Evolutionary conservation across 2,329 filamentous ascomycete species (phyloP).

Genomic region (Rasamsonia emersonii): DNA sequence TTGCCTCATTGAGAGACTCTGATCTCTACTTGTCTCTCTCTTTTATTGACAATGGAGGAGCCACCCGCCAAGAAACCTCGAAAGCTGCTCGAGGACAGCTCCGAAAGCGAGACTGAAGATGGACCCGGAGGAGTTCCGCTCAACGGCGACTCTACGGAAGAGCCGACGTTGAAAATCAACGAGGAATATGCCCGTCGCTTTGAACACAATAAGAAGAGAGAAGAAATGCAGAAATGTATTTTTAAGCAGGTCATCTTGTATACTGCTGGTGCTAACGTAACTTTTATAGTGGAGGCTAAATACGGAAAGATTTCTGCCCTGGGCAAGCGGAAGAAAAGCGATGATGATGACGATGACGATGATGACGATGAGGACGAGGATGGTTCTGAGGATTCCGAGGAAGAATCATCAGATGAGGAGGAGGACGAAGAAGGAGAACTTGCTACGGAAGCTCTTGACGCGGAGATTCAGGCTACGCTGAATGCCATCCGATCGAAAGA

Average conservation of each 20-base stretch:
- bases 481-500: conserved; percentile 85
- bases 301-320: conserved; percentile 46
- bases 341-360: conserved; percentile 4
- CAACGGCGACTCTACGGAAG: conserved; percentile 20
- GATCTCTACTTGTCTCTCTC: background rate
- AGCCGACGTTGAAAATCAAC: conserved; percentile 66
- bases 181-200: conserved; percentile 81
- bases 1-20: too few relatives aligned
- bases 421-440: conserved; percentile 89
- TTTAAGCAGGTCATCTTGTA: background rate
- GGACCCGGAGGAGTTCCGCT: conserved; percentile 33
- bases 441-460: conserved; percentile 74
- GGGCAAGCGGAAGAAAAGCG: conserved; percentile 28
- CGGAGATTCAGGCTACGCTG: conserved; percentile 77
- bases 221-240: conserved; percentile 59
- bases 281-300: conserved; percentile 71
- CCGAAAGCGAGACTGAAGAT: conserved; percentile 28
- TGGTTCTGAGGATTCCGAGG: conserved; percentile 46
- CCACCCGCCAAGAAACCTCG: conserved; percentile 33
- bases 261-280: conserved; percentile 16
- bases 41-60: conserved; percentile 27
- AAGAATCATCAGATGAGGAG: conserved; percentile 66
- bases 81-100: conserved; percentile 33
- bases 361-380: conserved; percentile 26
- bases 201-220: conserved; percentile 95